Base-by-base conservation (phyloP, 352 stramenopile genomes). In the Phytophthora sojae region DNA sequence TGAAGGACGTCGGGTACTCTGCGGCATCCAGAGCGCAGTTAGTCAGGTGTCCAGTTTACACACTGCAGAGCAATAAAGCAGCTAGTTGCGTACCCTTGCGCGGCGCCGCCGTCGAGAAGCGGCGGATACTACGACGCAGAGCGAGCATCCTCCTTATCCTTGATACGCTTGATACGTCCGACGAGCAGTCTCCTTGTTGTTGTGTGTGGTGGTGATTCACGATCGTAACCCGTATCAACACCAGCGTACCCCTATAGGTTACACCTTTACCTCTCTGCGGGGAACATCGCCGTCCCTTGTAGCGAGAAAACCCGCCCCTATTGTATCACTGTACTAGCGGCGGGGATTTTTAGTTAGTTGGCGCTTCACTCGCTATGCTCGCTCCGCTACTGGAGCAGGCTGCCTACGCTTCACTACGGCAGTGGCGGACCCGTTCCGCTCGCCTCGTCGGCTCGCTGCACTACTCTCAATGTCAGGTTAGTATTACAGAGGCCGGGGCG, bases 1-100 rank as follows among this genome's bases (percentile, higher is more conserved):
- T 62, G 72, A 96, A 96, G 51, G 86, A 94, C 64, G 76, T 92
- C 32, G 89, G 89, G 76, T 96, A 96, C 61, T 89, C 86, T 91
- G 53, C 26, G 12, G n/a, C 21, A 54, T 11, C 23, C 49, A 7
- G 12, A 50, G 26, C n/a, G 17, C 4, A 6, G 26, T 47, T 4
- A 65, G 4, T n/a, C 9, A 57, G 17, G 14, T 30, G 26, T 30
- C 3, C 3, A 30, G 26, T 0, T 59, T 56, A 64, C 21, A 12
- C 17, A 30, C 26, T 30, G 26, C 26, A 30, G 25, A 29, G 25
- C 25, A 29, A 29, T 29, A 4, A 29, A 29, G 26, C 26, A 30
- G 26, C 26, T 6, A 5, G 26, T 6, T 15, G 25, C 64, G 19
- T 60, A 86, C 81, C 79, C 71, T 80, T 83, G 49, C 71, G 79